Evolutionary conservation across 2,329 filamentous ascomycete species (phyloP), one percentile per base, ranked within the genome.

Genomic region (Fusarium floridanum): DNA sequence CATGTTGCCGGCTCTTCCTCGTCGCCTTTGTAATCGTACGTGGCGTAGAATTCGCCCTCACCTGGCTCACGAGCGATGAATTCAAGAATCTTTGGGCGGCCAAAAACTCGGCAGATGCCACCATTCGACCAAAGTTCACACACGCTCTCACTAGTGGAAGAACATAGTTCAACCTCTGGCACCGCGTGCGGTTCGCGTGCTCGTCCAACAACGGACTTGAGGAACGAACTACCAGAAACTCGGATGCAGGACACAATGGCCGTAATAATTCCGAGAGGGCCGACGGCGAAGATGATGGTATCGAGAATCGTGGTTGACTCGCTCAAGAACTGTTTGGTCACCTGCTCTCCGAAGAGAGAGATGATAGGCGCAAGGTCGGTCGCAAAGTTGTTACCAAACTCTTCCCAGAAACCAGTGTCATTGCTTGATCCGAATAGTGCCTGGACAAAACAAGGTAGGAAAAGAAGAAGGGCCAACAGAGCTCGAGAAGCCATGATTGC

Each of bases 341-440:
- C 50, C 16, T 55, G 56, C n/a, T 59, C 56, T 12, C 56, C 56
- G 5, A 59, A 59, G 16, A 59, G 56, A 12, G 36, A 24, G 7
- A 59, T 59, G n/a, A 59, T 39, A 5, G 34, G 56, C 14, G 56
- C 56, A 11, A 59, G 56, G 16, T 59, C 56, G 9, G 56, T 59
- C 20, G 56, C 56, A n/a, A 59, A 59, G 36, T 59, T 59, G 14
- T 59, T 59, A 34, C 27, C 36, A 39, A 59, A 59, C 14, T 59
- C 56, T 22, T 17, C 8, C 56, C 56, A 59, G 56, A 37, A 36
- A 37, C 27, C 56, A 16, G 50, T 55, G 20, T 59, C 56, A 8
- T 39, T 39, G 2, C 50, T 55, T n/a, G 17, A n/a, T 14, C 29
- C 29, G 20, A 55, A 55, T 11, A 55, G 29, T 12, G 29, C 50